phyloP scores from a whole-genome alignment of 495 filamentous ascomycete genomes.

The Annulohypoxylon stygium region DNA sequence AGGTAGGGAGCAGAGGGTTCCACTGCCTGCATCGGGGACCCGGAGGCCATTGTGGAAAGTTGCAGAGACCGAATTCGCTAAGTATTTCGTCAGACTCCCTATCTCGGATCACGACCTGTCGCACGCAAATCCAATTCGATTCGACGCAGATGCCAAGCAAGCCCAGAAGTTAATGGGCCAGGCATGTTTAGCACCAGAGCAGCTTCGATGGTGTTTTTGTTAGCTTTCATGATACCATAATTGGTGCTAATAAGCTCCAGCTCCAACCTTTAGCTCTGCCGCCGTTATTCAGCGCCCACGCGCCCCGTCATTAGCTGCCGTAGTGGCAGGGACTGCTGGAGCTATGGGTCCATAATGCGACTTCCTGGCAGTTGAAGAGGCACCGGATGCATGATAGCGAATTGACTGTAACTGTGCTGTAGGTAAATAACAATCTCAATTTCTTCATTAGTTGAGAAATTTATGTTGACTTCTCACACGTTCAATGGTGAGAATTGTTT shows the following conservation, averaged over 20 bases:
- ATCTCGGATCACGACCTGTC: constrained; percentile 2
- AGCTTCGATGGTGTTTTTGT: constrained; percentile 32
- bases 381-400: no score
- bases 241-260: constrained; percentile 3
- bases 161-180: constrained; percentile 21
- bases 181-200: constrained; percentile 16
- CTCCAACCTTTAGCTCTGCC: neutral
- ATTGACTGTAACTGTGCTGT: no score
- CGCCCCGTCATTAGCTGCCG: constrained; percentile 7
- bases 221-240: constrained; percentile 40
- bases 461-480: no score
- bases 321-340: neutral
- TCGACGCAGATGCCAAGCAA: constrained; percentile 9
- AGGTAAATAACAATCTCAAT: no score
- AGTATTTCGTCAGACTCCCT: neutral
- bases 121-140: constrained; percentile 21
- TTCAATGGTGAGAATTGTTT: no score
- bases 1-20: constrained; percentile 33
- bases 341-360: neutral
- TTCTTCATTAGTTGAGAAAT: no score
- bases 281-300: neutral
- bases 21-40: constrained; percentile 33
- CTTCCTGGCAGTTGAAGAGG: neutral
- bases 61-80: neutral
- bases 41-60: constrained; percentile 24